A percentile compares a stretch with the other conserved stretches of the same genome.
Evolutionary conservation across 306 rosid genomes (phyloP).

Genomic region (Pterocarpus santalinus): DNA sequence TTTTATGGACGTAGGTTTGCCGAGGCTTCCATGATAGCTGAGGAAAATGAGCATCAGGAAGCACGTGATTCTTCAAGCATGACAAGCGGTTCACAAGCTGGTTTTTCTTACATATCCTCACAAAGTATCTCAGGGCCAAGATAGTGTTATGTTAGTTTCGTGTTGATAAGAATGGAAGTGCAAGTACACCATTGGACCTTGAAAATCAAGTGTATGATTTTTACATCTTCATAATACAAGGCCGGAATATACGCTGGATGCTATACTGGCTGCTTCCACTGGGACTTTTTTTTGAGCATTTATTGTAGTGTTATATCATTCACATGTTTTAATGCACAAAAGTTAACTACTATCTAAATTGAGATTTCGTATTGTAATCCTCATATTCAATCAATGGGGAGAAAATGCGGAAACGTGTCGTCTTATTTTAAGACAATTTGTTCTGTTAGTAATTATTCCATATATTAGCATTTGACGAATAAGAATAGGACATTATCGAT

Average conservation of each 20-base stretch:
- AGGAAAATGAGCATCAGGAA: slow-evolving; percentile 55
- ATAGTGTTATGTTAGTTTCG: slow-evolving; percentile 42
- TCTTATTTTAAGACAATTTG: no score
- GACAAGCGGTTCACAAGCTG: slow-evolving; percentile 48
- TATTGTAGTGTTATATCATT: background rate
- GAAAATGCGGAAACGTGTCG: background rate
- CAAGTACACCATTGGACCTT: background rate
- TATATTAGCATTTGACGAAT: no score
- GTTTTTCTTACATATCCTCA: slow-evolving; percentile 75
- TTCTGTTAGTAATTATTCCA: no score
- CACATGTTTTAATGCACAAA: background rate
- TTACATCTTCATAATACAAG: background rate
- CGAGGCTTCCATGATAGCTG: slow-evolving; percentile 77
- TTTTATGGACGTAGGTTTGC: slow-evolving; percentile 82
- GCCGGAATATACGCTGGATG: background rate
- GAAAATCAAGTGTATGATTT: background rate
- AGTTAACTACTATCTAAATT: background rate
- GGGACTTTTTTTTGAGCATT: background rate
- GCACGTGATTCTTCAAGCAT: slow-evolving; percentile 49
- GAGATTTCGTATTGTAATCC: background rate
- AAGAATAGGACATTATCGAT: no score
- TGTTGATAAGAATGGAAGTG: no score
- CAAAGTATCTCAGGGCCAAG: slow-evolving; percentile 92
- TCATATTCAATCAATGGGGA: background rate
- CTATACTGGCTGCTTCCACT: background rate